Evolutionary conservation across 2,329 filamentous ascomycete species (phyloP).

Genomic region (Gaeumannomyces tritici): DNA sequence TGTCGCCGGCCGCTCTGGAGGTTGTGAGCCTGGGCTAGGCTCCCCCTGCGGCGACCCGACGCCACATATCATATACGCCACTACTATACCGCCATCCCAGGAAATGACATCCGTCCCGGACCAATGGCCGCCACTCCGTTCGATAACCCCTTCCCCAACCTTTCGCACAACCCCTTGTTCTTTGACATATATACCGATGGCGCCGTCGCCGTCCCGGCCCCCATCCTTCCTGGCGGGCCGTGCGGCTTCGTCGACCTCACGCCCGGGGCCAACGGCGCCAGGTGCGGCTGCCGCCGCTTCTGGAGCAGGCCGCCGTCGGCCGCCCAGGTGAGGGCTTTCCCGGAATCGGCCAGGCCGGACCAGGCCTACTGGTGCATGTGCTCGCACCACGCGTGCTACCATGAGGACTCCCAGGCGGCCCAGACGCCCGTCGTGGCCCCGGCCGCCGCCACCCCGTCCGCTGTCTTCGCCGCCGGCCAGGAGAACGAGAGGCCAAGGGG

Average conservation of each 20-base stretch:
- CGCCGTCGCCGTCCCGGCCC: slow-evolving; percentile 9
- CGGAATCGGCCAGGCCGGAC: slow-evolving; percentile 22
- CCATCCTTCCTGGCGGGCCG: slow-evolving; percentile 36
- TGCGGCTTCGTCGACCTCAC: slow-evolving; percentile 50
- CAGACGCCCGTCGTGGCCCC: slow-evolving; percentile 11
- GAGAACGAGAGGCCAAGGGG: slow-evolving; percentile 42
- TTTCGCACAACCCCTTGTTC: slow-evolving; percentile 26
- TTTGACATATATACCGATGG: slow-evolving; percentile 49
- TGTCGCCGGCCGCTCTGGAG: no score
- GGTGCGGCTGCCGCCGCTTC: slow-evolving; percentile 52
- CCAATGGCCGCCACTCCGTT: slow-evolving; percentile 45
- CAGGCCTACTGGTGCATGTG: slow-evolving; percentile 51
- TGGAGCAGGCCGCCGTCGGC: slow-evolving; percentile 35
- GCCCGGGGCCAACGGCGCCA: slow-evolving; percentile 39
- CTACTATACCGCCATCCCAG: no score
- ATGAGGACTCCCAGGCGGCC: slow-evolving; percentile 34
- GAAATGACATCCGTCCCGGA: no score
- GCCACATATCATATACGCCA: no score
- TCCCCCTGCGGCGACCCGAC: no score
- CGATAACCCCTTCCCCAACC: slow-evolving; percentile 29
- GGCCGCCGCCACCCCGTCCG: slow-evolving; percentile 10
- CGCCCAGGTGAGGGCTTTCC: slow-evolving; percentile 15
- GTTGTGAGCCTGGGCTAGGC: no score
- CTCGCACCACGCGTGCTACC: slow-evolving; percentile 52
- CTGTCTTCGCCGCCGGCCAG: slow-evolving; percentile 26